Base-by-base conservation (phyloP, 2,329 filamentous ascomycete species). In the Furcasterigmium sp. region DNA sequence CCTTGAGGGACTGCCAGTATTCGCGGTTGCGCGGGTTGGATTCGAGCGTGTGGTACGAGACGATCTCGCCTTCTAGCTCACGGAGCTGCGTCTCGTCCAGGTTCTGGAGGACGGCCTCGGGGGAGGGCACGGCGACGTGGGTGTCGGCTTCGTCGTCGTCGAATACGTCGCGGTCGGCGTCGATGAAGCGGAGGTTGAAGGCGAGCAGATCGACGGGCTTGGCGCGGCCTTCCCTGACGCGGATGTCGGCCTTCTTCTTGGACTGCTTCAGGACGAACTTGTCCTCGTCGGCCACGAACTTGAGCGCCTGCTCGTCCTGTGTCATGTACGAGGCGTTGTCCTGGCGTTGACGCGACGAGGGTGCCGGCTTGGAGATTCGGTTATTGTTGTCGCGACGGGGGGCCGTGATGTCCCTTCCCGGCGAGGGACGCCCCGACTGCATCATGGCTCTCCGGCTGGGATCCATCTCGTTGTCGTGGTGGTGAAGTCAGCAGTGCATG, bases 221-320 rank as follows among this genome's bases (percentile, higher is more conserved):
- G 44, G 91, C 91, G 53, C 94, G 82, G 10, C 87, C 86, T 63
- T 94, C 91, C 54, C 90, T 87, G 37, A 97, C 90, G 32, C 93
- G 85, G 53, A 98, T 94, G 51, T 91, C 87, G 34, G 93, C 91
- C 72, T 96, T 97, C 72, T 94, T 97, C 75, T 97, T 98, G 37
- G 91, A 86, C 67, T 98, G 93, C 65, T 90, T 91, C 57, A 98
- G 72, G 44, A 97, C 93, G 58, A 98, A 98, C 51, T 85, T 84
- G 69, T 98, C 93, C 64, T 98, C 93, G 55, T 95, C 87, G 41
- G 91, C 87, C 17, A 97, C 87, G 75, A 93, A 98, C 58, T 85
- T 78, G 20, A 82, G 75, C 51, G 83, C 85, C 58, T 89, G 84
- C 58, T 91, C 84, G 55, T 90, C 86, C 59, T 89, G 80, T 45